Evolutionary conservation across 2,329 filamentous ascomycete species (phyloP), one percentile per base, ranked within the genome.

Genomic region (Beauveria sp.): DNA sequence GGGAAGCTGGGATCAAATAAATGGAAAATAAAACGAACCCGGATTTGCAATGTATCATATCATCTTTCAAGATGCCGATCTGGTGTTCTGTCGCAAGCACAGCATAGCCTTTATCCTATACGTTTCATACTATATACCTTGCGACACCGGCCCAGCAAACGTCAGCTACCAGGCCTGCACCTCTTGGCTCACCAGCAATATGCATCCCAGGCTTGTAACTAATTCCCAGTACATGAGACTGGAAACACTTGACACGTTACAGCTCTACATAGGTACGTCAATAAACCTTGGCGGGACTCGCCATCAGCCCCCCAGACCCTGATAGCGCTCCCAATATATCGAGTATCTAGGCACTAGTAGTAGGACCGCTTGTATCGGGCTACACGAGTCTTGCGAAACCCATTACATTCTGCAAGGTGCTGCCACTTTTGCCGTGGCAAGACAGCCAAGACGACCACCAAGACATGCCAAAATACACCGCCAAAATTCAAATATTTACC

Each of bases 401-500:
- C 53, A 20, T 53, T 42, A 18, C 34, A 16, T 53, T n/a, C 10
- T 5, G 16, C 51, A 5, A 18, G 31, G 34, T 42, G 42, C 40
- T 22, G 53, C 40, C 14, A 34, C 40, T 5, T 20, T 26, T 46
- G 40, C 2, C 20, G 26, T 24, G 42, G 28, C 53, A 56, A 22
- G 53, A 22, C 53, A 46, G 54, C 54, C 54, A 57, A 57, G 54
- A 48, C 51, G 31, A 52, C 38, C 10, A 31, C 53, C 54, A 57
- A 57, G 54, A 22, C 43, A 56, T 22, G 40, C 5, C 18, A 48
- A 31, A n/a, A 43, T 43, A 48, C 43, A 48, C 43, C 26, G 54
- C 42, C n/a, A 24, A 38, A 24, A 38, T 48, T 22, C 34, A 16
- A 16, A 38, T 16, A 38, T 6, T 6, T n/a, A 24, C 43, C 42